These are phyloP conservation scores for Sugiyamaella xylanicola DNA, from an alignment of 1,139 yeast genomes.

Conservation along the genomic window DNA sequence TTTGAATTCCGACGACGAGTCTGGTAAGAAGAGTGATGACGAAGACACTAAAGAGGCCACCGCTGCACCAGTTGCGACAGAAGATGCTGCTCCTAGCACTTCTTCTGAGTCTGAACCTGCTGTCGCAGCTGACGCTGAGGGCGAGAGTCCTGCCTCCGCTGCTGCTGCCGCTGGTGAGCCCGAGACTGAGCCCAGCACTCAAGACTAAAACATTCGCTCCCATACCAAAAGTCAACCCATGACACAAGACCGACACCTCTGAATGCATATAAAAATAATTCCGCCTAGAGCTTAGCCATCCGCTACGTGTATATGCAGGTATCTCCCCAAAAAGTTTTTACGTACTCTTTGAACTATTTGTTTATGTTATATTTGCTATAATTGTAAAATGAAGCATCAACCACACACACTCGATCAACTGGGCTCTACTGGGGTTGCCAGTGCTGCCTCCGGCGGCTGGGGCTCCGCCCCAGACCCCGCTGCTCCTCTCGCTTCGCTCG, in stretches of 20 bases:
- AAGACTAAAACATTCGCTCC: neutral
- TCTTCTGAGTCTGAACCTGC: constrained; percentile 12
- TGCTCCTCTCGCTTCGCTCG: neutral
- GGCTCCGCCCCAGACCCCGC: neutral
- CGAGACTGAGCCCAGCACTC: neutral
- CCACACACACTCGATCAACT: neutral
- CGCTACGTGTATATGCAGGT: constrained; percentile 14
- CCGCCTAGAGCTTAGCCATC: neutral
- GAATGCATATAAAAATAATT: constrained; percentile 4
- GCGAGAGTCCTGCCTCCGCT: neutral
- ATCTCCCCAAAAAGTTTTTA: constrained; percentile 6
- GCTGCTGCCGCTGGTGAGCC: neutral
- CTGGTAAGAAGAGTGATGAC: constrained; percentile 27
- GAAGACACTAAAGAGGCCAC: constrained; percentile 17
- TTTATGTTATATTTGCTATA: constrained; percentile 14
- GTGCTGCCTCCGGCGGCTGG: neutral
- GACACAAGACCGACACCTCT: constrained; percentile 4
- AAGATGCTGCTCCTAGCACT: constrained; percentile 18
- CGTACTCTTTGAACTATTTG: constrained; percentile 7
- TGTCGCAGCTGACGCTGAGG: constrained; percentile 7
- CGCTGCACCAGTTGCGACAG: constrained; percentile 18
- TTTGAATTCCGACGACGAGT: constrained; percentile 31
- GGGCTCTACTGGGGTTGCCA: no score
- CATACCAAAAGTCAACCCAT: neutral
- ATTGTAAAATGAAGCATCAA: constrained; percentile 16